Evolutionary conservation across 768 basidiomycete genomes (phyloP).

Genomic region (Baorangia bicolor): DNA sequence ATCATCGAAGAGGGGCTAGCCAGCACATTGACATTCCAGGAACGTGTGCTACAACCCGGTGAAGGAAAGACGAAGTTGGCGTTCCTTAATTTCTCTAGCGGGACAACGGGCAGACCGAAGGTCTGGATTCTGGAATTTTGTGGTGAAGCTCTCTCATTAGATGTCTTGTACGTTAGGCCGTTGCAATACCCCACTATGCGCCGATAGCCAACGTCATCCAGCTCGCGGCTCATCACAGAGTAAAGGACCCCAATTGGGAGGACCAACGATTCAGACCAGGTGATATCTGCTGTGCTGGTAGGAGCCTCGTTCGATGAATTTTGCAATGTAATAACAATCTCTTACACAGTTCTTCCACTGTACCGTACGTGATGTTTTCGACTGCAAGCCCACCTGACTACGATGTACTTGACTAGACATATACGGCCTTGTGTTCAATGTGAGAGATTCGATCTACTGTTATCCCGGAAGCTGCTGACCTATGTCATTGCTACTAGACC

Average conservation of each 20-base stretch:
- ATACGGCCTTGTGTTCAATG: slow-evolving; percentile 63
- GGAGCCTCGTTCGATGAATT: slow-evolving; percentile 7
- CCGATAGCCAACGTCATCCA: slow-evolving; percentile 64
- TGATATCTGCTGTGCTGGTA: slow-evolving; percentile 60
- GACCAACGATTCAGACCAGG: slow-evolving; percentile 57
- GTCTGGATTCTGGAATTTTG: slow-evolving; percentile 28
- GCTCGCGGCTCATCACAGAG: slow-evolving; percentile 50
- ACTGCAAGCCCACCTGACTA: not conserved
- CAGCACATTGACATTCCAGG: slow-evolving; percentile 40
- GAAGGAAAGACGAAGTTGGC: slow-evolving; percentile 72
- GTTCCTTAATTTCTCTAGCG: slow-evolving; percentile 70
- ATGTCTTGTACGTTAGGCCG: slow-evolving; percentile 38
- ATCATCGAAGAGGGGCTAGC: slow-evolving; percentile 50
- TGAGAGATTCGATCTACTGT: slow-evolving; percentile 24
- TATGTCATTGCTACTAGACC: slow-evolving; percentile 45
- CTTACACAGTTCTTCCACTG: slow-evolving; percentile 51
- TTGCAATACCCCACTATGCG: slow-evolving; percentile 60
- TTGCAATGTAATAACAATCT: not conserved
- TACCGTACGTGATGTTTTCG: slow-evolving; percentile 46
- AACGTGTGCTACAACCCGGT: slow-evolving; percentile 50
- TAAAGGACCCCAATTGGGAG: slow-evolving; percentile 45
- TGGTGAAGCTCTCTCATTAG: not conserved
- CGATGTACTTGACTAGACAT: slow-evolving; percentile 44
- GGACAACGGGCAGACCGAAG: slow-evolving; percentile 76
- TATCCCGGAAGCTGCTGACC: not conserved